These are phyloP conservation scores for Phytophthora macrochlamydospora DNA, from an alignment of 352 stramenopile species.

Conservation along the genomic window DNA sequence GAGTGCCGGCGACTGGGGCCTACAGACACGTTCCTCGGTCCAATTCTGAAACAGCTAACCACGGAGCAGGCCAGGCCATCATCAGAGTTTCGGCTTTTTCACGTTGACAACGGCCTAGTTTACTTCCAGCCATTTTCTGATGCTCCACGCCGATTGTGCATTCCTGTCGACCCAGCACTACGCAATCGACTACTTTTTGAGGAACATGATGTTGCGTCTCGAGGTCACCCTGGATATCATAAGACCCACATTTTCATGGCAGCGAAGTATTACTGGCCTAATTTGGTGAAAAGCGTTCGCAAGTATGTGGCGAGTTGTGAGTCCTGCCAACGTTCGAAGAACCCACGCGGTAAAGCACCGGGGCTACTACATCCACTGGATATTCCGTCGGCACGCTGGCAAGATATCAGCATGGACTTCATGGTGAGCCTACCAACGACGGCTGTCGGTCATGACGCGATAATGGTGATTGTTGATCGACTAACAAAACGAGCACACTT, in stretches of 20 bases:
- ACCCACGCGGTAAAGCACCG: conserved; percentile 1
- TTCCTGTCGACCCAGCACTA: conserved; percentile 4
- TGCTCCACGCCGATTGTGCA: conserved; percentile 7
- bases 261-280: conserved; percentile 8
- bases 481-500: conserved; percentile 22
- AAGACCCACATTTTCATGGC: conserved; percentile 14
- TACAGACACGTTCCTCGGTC: neutral
- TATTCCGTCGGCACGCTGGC: conserved; percentile 4
- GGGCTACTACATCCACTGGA: conserved; percentile 12
- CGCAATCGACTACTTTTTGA: conserved; percentile 15
- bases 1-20: neutral
- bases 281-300: conserved; percentile 8
- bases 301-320: conserved; percentile 19
- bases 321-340: conserved; percentile 17
- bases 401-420: conserved; percentile 26
- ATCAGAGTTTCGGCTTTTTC: conserved; percentile 2
- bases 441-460: conserved; percentile 3
- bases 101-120: neutral
- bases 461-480: conserved; percentile 13
- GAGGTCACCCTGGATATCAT: conserved; percentile 11
- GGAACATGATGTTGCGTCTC: conserved; percentile 6
- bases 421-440: conserved; percentile 6
- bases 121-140: conserved; percentile 14
- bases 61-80: neutral
- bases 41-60: conserved; percentile 1